Percentiles rank a stretch among this genome's conserved stretches.
phyloP scores from a whole-genome alignment of 1,284 basidiomycete genomes.

The Ganoderma lucidum region DNA sequence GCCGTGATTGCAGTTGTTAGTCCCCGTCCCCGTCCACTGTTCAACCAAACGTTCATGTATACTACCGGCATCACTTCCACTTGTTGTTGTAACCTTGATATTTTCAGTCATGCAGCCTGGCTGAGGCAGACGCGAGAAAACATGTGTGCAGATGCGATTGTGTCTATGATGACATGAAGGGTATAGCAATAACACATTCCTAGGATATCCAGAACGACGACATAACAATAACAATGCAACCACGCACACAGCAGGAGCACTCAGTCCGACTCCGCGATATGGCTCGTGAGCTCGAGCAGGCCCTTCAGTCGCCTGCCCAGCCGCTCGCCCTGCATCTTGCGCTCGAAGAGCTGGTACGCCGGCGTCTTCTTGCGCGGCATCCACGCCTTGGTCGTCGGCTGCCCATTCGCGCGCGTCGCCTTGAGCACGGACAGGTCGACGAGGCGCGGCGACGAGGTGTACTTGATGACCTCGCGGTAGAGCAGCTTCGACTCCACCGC shows the following conservation, averaged over 20 bases:
- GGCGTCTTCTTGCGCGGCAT: conserved; percentile 79
- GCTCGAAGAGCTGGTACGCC: conserved; percentile 79
- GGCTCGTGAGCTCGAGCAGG: conserved; percentile 65
- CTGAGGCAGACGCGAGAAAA: background rate
- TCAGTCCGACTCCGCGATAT: conserved; percentile 32
- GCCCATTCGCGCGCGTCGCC: conserved; percentile 52
- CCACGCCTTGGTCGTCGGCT: conserved; percentile 62
- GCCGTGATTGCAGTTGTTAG: conserved; percentile 4
- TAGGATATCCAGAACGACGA: conserved; percentile 28
- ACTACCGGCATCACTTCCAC: background rate
- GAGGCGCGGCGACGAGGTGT: conserved; percentile 80
- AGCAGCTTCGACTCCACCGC: conserved; percentile 83
- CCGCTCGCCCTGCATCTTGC: conserved; percentile 76
- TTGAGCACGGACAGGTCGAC: conserved; percentile 80
- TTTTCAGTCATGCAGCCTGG: background rate
- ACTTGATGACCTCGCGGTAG: conserved; percentile 84
- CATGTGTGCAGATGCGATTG: conserved; percentile 21
- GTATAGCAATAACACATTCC: conserved; percentile 33
- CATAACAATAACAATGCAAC: conserved; percentile 19
- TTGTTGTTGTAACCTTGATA: conserved; percentile 3
- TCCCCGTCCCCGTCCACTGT: background rate
- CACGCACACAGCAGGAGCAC: background rate
- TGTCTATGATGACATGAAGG: conserved; percentile 29
- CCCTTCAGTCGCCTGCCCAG: conserved; percentile 75
- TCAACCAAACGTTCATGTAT: background rate